These are phyloP conservation scores for Fusarium brevicatenulatum DNA, from an alignment of 2,329 filamentous ascomycete species.

Conservation along the genomic window DNA sequence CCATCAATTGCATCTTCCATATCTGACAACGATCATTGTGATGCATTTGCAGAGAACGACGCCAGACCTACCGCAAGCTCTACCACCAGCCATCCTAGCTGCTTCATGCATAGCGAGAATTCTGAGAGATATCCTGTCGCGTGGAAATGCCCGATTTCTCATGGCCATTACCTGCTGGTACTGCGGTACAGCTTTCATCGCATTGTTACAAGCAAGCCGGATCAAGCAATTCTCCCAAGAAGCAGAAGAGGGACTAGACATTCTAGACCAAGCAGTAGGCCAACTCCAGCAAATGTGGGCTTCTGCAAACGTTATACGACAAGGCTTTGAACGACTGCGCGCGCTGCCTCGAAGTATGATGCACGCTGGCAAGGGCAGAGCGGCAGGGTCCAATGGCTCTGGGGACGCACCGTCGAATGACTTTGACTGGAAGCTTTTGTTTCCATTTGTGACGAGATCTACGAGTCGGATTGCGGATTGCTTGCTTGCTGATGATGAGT, in stretches of 20 bases:
- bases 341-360: conserved; percentile 16
- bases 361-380: conserved; percentile 1
- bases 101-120: conserved; percentile 36
- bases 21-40: conserved; percentile 54
- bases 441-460: conserved; percentile 34
- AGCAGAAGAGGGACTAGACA: conserved; percentile 32
- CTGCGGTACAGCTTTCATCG: conserved; percentile 53
- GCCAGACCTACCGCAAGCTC: conserved; percentile 47
- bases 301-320: conserved; percentile 34
- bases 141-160: conserved; percentile 53
- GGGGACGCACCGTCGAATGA: background rate
- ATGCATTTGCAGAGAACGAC: conserved; percentile 51
- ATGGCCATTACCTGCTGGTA: conserved; percentile 58
- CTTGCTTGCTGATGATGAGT: conserved; percentile 32
- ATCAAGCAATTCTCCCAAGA: conserved; percentile 33
- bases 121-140: conserved; percentile 51
- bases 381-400: background rate
- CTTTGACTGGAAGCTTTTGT: conserved; percentile 31
- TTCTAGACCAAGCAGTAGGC: conserved; percentile 29
- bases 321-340: conserved; percentile 36
- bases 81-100: conserved; percentile 31
- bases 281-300: conserved; percentile 41
- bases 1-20: conserved; percentile 55
- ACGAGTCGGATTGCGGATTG: conserved; percentile 29
- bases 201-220: conserved; percentile 50